Evolutionary conservation across 2,329 filamentous ascomycete genomes (phyloP).

Genomic region (Colletotrichum shisoi): DNA sequence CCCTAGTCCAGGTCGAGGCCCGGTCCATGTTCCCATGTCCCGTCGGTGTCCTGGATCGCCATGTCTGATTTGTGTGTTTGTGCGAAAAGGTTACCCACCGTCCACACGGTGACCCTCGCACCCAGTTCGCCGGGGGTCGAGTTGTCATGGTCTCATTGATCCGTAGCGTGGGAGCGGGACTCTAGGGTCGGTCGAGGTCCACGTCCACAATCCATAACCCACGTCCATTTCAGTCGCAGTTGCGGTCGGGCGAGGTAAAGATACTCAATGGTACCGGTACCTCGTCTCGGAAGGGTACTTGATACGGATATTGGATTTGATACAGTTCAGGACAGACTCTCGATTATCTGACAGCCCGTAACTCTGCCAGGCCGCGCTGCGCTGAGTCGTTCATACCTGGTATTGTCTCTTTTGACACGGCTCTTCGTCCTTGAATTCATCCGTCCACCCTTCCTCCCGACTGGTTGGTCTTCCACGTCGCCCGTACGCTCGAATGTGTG

Average conservation of each 20-base stretch:
- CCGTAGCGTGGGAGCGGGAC: constrained; percentile 19
- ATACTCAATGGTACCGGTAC: constrained; percentile 24
- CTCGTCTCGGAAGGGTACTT: constrained; percentile 8
- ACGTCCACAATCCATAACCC: constrained; percentile 7
- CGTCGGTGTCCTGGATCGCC: constrained; percentile 11
- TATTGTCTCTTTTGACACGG: constrained; percentile 3
- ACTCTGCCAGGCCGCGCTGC: not conserved
- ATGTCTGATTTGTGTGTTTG: constrained; percentile 26
- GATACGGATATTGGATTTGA: not conserved
- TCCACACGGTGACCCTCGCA: constrained; percentile 26
- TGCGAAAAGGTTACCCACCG: constrained; percentile 20
- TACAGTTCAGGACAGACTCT: not conserved
- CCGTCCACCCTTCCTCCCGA: not conserved
- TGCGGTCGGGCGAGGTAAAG: constrained; percentile 33
- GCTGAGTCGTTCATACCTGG: not conserved
- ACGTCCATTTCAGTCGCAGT: constrained; percentile 30
- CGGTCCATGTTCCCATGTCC: not conserved
- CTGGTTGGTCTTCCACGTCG: not conserved
- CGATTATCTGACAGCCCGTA: not conserved
- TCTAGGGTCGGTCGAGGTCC: constrained; percentile 29
- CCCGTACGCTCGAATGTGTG: constrained; percentile 14
- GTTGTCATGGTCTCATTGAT: constrained; percentile 29
- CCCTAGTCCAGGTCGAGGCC: not conserved
- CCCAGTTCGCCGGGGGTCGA: constrained; percentile 21
- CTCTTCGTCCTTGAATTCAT: constrained; percentile 4